Base-by-base conservation (phyloP, 805 yeast genomes). In the Candida ficus region DNA sequence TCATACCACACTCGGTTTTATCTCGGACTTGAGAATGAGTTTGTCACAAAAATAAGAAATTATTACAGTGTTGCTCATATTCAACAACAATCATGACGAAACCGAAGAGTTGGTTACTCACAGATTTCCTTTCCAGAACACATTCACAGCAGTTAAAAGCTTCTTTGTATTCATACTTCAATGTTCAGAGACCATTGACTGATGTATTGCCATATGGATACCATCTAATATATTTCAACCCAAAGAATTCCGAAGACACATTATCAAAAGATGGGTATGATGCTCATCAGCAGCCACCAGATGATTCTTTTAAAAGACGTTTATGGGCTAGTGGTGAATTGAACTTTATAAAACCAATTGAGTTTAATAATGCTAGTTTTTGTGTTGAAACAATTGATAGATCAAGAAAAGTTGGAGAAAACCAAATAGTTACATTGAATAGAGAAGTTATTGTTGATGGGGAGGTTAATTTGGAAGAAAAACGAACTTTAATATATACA, bases 301-400 rank as follows among this genome's bases (percentile, higher is more conserved):
- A 49, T 34, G 44, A 37, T 27, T 35, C 19, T 50, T 83, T 72
- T 51, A 62, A 59, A 25, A 62, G 91, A 45, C 66, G 96, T 19
- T 71, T 90, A 76, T 89, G 96, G 96, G 78, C 74, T 0, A 76
- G 80, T 25, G 96, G 96, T 3, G 60, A 68, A 18, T 63, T 89
- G 26, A 57, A 61, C 19, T 75, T 71, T 47, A 45, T 57, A 1
- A 53, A 63, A 21, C 59, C 64, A 2, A 42, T 75, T 10, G 37
- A 22, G 16, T 63, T 66, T 32, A 72, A 71, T 6, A 63, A 60
- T 19, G 53, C 49, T 3, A 58, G 77, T 7, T 43, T 45, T 0
- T 82, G 93, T 50, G 50, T 48, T 6, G 96, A 89, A 52, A 58
- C 56, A 0, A 63, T 87, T 1, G 56, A 57, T 3, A 56, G 64